Evolutionary conservation across 768 basidiomycete genomes (phyloP).

Genomic region (Nevesoporus exiguus): DNA sequence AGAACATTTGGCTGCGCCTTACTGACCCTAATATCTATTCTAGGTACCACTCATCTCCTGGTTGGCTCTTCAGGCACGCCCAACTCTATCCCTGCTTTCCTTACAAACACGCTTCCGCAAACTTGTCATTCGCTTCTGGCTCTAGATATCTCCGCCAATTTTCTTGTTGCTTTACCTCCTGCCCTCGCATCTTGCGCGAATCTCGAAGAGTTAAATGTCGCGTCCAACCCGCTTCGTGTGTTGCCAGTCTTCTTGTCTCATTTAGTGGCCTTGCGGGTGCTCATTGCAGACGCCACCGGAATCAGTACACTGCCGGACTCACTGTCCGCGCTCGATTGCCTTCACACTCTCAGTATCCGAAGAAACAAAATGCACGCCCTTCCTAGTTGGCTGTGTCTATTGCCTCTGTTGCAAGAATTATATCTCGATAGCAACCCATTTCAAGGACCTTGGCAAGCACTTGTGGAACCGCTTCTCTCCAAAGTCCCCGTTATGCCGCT

Average conservation of each 20-base stretch:
- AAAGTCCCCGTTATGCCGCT: slow-evolving; percentile 56
- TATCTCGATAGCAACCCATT: slow-evolving; percentile 97
- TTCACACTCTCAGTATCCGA: slow-evolving; percentile 88
- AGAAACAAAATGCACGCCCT: slow-evolving; percentile 84
- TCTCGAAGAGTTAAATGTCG: slow-evolving; percentile 92
- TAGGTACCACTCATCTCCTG: slow-evolving; percentile 92
- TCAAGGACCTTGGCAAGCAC: slow-evolving; percentile 86
- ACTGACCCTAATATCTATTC: slow-evolving; percentile 2
- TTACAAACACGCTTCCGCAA: slow-evolving; percentile 65
- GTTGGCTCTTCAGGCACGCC: slow-evolving; percentile 79
- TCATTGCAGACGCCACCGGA: slow-evolving; percentile 91
- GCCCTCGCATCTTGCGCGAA: slow-evolving; percentile 73
- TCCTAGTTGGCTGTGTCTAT: slow-evolving; percentile 92
- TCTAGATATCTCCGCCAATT: slow-evolving; percentile 90
- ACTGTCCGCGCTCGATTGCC: slow-evolving; percentile 65
- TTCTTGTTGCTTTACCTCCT: slow-evolving; percentile 78
- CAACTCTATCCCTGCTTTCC: slow-evolving; percentile 72
- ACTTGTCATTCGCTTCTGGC: slow-evolving; percentile 80
- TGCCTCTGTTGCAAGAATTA: slow-evolving; percentile 80
- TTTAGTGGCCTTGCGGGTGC: slow-evolving; percentile 72
- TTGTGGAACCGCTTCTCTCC: slow-evolving; percentile 80
- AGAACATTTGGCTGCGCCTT: neutral
- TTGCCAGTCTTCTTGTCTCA: slow-evolving; percentile 86
- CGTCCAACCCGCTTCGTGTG: slow-evolving; percentile 86
- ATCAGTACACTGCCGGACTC: slow-evolving; percentile 73